Base-by-base conservation (phyloP, 1,284 basidiomycete genomes). In the Puccinia brachypodii region DNA sequence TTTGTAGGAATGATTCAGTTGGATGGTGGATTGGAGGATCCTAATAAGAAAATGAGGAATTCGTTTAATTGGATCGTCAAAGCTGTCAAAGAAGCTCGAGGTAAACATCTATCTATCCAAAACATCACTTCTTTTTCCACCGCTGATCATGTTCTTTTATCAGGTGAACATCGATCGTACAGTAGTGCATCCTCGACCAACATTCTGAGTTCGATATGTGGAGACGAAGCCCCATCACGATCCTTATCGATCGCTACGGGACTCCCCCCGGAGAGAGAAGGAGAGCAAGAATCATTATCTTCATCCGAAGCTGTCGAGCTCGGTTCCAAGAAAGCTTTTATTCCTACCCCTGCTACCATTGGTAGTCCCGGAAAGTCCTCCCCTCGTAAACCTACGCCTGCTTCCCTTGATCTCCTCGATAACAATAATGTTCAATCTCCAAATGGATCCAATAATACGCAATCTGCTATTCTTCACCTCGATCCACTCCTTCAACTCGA, bases 11-110 rank as follows among this genome's bases (percentile, higher is more conserved):
- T 86, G 53, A 85, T 86, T 11, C 83, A 83, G 60, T 83, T 86
- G 33, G 85, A 86, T 58, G 85, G 85, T 0, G 85, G 85, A 0
- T 22, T 84, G 0, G 84, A 84, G 16, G 85, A 86, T 47, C 77
- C 83, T 9, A 64, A 78, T 53, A 76, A 83, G 28, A 86, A 86
- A 64, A 84, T 84, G 77, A 84, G 83, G 58, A 84, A 84, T 33
- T 84, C 83, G 66, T 85, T 86, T 56, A 84, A 84, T n/a, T 86
- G 84, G 84, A 71, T 86, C 19, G 81, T 86, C 11, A 66, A 84
- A n/a, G 83, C 83, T 36, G 85, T 86, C 36, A 79, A 85, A 76
- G 83, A 85, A 42, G 83, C 83, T 22, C 82, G 85, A 75, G 85
- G 85, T 84, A 56, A 47, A 58, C 58, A 11, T 28, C 14, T 31